Conservation (phyloP, 768 basidiomycete genomes). For the Clitopilus passeckerianus region DNA sequence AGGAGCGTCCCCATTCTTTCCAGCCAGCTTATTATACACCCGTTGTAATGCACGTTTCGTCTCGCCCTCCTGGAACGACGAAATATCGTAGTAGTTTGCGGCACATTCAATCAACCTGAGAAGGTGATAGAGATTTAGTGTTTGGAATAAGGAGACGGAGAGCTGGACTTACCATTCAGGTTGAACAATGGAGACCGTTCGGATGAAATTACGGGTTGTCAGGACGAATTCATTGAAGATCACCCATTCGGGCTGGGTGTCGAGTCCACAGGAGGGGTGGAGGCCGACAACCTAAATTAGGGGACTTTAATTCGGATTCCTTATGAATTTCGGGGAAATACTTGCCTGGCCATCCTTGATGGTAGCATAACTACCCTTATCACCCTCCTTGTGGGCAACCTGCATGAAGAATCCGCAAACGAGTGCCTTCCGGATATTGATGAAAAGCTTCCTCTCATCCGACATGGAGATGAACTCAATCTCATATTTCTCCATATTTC, state of each 20-base stretch:
- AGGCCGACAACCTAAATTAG: conserved; percentile 55
- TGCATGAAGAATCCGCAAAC: conserved; percentile 99
- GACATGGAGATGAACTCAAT: conserved; percentile 64
- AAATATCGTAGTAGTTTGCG: conserved; percentile 63
- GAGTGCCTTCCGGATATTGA: conserved; percentile 76
- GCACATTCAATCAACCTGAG: conserved; percentile 36
- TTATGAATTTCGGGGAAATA: not conserved
- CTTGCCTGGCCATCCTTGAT: conserved; percentile 92
- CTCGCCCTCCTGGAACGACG: conserved; percentile 62
- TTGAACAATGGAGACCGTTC: conserved; percentile 83
- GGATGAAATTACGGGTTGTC: conserved; percentile 84
- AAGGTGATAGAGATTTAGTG: not conserved
- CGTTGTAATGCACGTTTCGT: conserved; percentile 62
- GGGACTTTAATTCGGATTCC: not conserved
- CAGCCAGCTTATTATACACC: conserved; percentile 46
- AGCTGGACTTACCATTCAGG: conserved; percentile 69
- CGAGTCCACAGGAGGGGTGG: conserved; percentile 86
- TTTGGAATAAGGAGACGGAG: conserved; percentile 3
- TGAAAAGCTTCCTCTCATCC: conserved; percentile 68
- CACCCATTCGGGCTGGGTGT: conserved; percentile 88
- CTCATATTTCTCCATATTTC: conserved; percentile 89
- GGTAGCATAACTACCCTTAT: conserved; percentile 83
- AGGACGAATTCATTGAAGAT: conserved; percentile 93
- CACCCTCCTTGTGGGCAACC: conserved; percentile 90
- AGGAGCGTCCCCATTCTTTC: conserved; percentile 24